Base-by-base conservation (phyloP, 192 early-diverging fungal species). In the Podochytrium sp. region DNA sequence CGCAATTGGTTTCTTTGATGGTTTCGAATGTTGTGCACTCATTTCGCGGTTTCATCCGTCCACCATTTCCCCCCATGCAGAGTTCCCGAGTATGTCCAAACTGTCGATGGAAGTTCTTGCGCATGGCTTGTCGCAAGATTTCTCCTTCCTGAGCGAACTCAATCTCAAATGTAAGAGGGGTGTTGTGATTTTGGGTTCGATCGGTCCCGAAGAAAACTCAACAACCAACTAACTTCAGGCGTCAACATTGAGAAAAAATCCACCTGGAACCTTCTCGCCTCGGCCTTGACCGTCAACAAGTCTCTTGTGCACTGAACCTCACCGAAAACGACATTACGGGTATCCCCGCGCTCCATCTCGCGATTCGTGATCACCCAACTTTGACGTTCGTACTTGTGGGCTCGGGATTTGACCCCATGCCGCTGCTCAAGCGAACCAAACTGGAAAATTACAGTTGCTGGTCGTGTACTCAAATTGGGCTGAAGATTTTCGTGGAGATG, bases 311-410 rank as follows among this genome's bases (percentile, higher is more conserved):
- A 6, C 18, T 71, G 34, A 37, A 71, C 39, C 69, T 71, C 7
- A 33, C 37, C 2, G 52, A 57, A 6, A 71, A 71, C 23, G 69
- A 71, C 38, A 27, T 71, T 2, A 23, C 39, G 0, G 69, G 52
- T 16, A 12, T 59, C 1, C 53, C 35, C 14, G 40, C 12, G 6
- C 69, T 59, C 34, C 38, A 55, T 30, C 27, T 60, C 4, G 42
- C 38, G 0, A 71, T 71, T 0, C 14, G 27, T 2, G 56, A 23
- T 30, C 69, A 60, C 55, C n/a, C 38, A 6, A 30, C 14, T 35
- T 20, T 71, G 1, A 29, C 18, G 5, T 12, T 25, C 0, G 41
- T 47, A 5, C 41, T 3, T 29, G 41, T 71, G 16, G 69, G 69
- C 4, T 38, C 34, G 1, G 57, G 32, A 0, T 57, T 38, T 20